Evolutionary conservation across 2,329 filamentous ascomycete genomes (phyloP).

Genomic region (Thelonectria blattea): DNA sequence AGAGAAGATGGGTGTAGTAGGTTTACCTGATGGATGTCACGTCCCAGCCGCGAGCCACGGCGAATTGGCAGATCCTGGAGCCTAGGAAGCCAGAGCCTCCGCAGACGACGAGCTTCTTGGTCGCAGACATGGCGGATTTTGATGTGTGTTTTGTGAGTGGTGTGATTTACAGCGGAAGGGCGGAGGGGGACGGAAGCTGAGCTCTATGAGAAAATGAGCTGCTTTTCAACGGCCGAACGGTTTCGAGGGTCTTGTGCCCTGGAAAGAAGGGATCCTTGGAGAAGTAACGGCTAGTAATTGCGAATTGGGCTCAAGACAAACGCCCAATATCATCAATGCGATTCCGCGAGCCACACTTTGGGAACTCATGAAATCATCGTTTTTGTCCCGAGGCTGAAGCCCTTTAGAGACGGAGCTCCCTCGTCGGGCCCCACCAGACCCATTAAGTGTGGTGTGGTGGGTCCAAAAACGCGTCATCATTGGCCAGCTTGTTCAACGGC

Average conservation of each 20-base stretch:
- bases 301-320: constrained; percentile 22
- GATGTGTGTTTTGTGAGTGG: constrained; percentile 27
- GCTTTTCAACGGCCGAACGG: background rate
- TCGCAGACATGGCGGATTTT: constrained; percentile 56
- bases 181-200: background rate
- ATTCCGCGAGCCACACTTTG: constrained; percentile 19
- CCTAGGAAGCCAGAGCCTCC: constrained; percentile 94
- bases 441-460: background rate
- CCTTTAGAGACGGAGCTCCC: background rate
- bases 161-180: constrained; percentile 29
- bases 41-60: constrained; percentile 84
- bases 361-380: constrained; percentile 39
- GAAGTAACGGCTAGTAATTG: constrained; percentile 1
- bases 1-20: background rate
- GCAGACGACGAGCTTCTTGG: constrained; percentile 86
- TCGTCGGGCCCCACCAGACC: background rate
- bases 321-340: constrained; percentile 9
- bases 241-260: background rate
- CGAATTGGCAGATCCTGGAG: constrained; percentile 87
- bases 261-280: background rate
- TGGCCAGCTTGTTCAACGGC: constrained; percentile 3
- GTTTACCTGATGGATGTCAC: constrained; percentile 88
- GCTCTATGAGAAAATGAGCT: background rate
- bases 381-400: constrained; percentile 32
- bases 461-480: constrained; percentile 2